Evolutionary conservation across 2,329 filamentous ascomycete genomes (phyloP).

Genomic region (Ilyonectria sp.): DNA sequence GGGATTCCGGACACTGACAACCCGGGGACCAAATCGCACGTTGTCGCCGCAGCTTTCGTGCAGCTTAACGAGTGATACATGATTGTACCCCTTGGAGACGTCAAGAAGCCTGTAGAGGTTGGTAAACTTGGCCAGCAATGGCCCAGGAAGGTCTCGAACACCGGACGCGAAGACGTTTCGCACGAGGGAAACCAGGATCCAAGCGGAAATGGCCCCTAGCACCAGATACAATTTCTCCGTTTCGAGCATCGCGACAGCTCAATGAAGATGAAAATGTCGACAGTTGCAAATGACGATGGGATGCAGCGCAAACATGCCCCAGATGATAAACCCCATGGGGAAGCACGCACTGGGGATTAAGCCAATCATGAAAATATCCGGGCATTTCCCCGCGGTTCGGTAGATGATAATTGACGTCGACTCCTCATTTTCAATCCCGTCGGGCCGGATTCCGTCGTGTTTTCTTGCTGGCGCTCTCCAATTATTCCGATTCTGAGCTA

Average conservation of each 20-base stretch:
- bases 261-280: not conserved
- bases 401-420: not conserved
- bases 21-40: constrained; percentile 9
- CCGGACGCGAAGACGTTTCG: not conserved
- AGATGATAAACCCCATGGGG: not conserved
- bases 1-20: constrained; percentile 19
- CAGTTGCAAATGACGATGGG: not conserved
- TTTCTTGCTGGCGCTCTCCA: not conserved
- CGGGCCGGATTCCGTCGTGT: not conserved
- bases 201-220: not conserved
- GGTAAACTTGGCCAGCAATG: constrained; percentile 13
- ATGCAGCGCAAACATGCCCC: not conserved
- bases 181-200: not conserved
- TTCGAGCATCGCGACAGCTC: not conserved
- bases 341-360: not conserved
- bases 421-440: not conserved
- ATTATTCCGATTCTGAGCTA: not conserved
- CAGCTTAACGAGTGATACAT: constrained; percentile 2
- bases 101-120: constrained; percentile 15
- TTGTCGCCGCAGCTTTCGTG: constrained; percentile 20
- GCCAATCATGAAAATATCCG: not conserved
- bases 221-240: not conserved
- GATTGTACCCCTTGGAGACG: constrained; percentile 21
- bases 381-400: not conserved
- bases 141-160: constrained; percentile 18